Evolutionary conservation across 2,329 filamentous ascomycete genomes (phyloP).

Genomic region (Fusarium sp.): DNA sequence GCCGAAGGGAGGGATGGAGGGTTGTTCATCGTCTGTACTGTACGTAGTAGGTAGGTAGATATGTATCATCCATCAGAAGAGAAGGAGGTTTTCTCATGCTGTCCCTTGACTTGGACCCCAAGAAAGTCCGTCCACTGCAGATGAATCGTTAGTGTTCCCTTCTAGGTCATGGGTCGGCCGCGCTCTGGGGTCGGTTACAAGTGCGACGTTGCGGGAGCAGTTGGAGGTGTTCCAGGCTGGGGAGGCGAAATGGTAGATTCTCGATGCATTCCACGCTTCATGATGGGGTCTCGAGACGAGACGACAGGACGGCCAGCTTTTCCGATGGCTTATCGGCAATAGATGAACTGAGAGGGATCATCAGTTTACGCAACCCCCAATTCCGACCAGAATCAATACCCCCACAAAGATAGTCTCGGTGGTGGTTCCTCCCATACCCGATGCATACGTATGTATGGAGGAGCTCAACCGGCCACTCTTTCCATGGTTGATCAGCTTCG

Average conservation of each 20-base stretch:
- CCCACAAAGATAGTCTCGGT: slow-evolving; percentile 25
- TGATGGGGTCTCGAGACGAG: background rate
- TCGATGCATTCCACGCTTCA: background rate
- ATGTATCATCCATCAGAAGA: slow-evolving; percentile 9
- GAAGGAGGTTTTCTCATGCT: slow-evolving; percentile 7
- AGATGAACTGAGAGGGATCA: slow-evolving; percentile 22
- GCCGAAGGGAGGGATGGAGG: background rate
- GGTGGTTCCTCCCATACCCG: background rate
- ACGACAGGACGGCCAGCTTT: background rate
- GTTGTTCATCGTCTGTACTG: background rate
- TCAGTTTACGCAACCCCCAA: slow-evolving; percentile 20
- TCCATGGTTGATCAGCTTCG: slow-evolving; percentile 5
- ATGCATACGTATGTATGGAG: slow-evolving; percentile 7
- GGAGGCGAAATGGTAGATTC: background rate
- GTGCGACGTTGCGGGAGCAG: background rate
- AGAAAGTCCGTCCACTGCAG: slow-evolving; percentile 39
- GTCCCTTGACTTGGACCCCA: slow-evolving; percentile 28
- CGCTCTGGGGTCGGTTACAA: background rate
- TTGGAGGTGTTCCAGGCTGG: background rate
- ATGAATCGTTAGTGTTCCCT: slow-evolving; percentile 9
- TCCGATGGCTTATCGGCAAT: slow-evolving; percentile 6
- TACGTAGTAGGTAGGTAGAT: background rate
- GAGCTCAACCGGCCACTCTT: background rate
- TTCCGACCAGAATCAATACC: slow-evolving; percentile 7
- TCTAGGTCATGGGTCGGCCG: slow-evolving; percentile 26